Conservation (phyloP, 805 yeast genomes). For the Candida schatavii region DNA sequence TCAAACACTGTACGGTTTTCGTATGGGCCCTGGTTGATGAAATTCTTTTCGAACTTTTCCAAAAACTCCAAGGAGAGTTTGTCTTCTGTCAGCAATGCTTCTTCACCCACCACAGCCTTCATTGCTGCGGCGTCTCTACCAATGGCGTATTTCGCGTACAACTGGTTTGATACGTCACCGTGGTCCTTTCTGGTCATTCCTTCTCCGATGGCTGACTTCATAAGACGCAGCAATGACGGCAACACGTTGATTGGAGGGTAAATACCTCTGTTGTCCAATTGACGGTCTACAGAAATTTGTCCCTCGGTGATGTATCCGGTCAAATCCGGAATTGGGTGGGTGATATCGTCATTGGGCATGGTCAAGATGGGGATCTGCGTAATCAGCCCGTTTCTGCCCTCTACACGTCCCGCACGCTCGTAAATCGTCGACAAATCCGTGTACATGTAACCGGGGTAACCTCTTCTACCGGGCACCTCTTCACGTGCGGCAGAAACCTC, state of each 20-base stretch:
- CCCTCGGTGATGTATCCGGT: conserved; percentile 99
- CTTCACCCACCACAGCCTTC: conserved; percentile 99
- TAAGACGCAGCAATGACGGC: conserved; percentile 95
- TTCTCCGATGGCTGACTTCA: conserved; percentile 99
- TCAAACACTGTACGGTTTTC: conserved; percentile 94
- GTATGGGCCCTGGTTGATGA: conserved; percentile 94
- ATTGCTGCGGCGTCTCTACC: conserved; percentile 99
- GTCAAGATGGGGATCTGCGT: conserved; percentile 98
- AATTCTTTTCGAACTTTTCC: conserved; percentile 96
- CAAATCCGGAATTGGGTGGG: conserved; percentile 99
- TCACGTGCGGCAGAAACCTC: conserved; percentile 99
- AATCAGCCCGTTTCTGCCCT: conserved; percentile 98
- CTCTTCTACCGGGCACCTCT: conserved; percentile 99
- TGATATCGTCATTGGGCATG: conserved; percentile 99
- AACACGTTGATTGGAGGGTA: conserved; percentile 98
- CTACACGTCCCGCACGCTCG: conserved; percentile 99
- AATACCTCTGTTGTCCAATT: conserved; percentile 91
- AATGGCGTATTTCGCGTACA: conserved; percentile 98
- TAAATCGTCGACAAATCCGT: conserved; percentile 98
- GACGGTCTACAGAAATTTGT: conserved; percentile 96
- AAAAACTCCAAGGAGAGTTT: conserved; percentile 95
- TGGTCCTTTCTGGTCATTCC: conserved; percentile 99
- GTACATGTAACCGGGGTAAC: conserved; percentile 99
- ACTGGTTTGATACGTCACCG: conserved; percentile 98
- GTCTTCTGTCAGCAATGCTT: conserved; percentile 96